These are phyloP conservation scores for Crithidia mellificae DNA, from an alignment of 208 protist genomes.

Conservation along the genomic window DNA sequence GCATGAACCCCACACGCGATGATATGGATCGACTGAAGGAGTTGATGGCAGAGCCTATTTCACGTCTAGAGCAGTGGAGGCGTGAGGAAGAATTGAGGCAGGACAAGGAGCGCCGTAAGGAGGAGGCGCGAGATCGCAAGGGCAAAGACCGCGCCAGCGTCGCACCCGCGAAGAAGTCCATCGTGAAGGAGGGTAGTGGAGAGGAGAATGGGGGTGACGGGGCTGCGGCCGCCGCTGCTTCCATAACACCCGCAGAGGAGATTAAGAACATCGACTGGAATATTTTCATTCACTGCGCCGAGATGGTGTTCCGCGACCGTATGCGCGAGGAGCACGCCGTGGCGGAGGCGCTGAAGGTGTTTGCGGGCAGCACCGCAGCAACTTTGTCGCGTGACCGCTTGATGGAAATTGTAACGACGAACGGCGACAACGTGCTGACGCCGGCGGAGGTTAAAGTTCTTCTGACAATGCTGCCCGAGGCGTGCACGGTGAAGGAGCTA, in stretches of 20 bases:
- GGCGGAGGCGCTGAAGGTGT: conserved; percentile 60
- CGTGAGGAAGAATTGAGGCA: conserved; percentile 79
- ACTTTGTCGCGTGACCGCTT: conserved; percentile 58
- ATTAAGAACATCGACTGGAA: conserved; percentile 95
- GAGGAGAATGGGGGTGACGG: conserved; percentile 16
- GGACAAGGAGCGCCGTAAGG: conserved; percentile 77
- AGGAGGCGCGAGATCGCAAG: conserved; percentile 71
- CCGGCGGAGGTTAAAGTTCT: conserved; percentile 77
- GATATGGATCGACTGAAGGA: conserved; percentile 84
- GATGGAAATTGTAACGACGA: conserved; percentile 69
- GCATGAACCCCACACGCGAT: conserved; percentile 85
- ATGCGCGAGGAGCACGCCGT: conserved; percentile 69
- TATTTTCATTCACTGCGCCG: conserved; percentile 88
- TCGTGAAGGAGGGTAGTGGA: conserved; percentile 39
- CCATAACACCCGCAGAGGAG: conserved; percentile 71
- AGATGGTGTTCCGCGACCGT: conserved; percentile 82
- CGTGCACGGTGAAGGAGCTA: conserved; percentile 65
- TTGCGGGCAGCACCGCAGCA: conserved; percentile 19
- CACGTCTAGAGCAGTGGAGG: conserved; percentile 82
- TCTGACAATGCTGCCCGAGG: conserved; percentile 47
- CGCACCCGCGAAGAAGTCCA: conserved; percentile 35
- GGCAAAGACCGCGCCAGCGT: conserved; percentile 25
- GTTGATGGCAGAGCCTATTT: conserved; percentile 75
- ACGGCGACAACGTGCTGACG: conserved; percentile 81
- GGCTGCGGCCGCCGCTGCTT: conserved; percentile 39